Evolutionary conservation across 2,329 filamentous ascomycete genomes (phyloP), one percentile per base, ranked within the genome.

Genomic region (Colletotrichum horii): DNA sequence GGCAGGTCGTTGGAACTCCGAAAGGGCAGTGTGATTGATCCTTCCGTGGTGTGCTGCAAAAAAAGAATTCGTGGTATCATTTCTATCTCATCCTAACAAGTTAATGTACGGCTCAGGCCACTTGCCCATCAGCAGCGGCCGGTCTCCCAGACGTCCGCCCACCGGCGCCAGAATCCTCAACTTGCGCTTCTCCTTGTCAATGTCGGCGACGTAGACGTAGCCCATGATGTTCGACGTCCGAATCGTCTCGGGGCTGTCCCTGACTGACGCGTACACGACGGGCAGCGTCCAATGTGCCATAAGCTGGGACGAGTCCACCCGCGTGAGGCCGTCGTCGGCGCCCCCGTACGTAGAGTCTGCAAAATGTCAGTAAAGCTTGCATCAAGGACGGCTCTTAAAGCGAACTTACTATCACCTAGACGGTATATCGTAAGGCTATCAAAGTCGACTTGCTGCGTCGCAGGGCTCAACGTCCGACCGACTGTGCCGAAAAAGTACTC

Each of bases 401-500:
- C 5, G 9, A 7, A 83, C 88, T 77, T 86, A 91, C 93, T 84
- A 74, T 94, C 90, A 6, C 90, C 89, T 32, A 94, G 88, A 77
- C 90, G 92, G 87, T 94, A 98, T 58, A 98, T 90, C 3, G 91
- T 89, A 52, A 98, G 83, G 11, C 93, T 91, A 74, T 92, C 89
- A 82, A 96, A 97, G 77, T 95, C 93, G 6, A 98, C 91, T 75
- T 94, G 94, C 80, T 98, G 95, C 8, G 95, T 97, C 80, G 96
- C 94, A 0, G 97, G 97, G 61, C 94, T 97, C 3, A 99, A 88
- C 0, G 95, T 94, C 74, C 94, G 91, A 77, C 92, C 93, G 2
- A 90, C 85, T 77, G 94, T 94, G 12, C 97, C 97, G 82, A 98
- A 99, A 87, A 99, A 99, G 84, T 99, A 99, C 79, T 96, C 94